Base-by-base conservation (phyloP, 768 basidiomycete species). In the Russula sp. region DNA sequence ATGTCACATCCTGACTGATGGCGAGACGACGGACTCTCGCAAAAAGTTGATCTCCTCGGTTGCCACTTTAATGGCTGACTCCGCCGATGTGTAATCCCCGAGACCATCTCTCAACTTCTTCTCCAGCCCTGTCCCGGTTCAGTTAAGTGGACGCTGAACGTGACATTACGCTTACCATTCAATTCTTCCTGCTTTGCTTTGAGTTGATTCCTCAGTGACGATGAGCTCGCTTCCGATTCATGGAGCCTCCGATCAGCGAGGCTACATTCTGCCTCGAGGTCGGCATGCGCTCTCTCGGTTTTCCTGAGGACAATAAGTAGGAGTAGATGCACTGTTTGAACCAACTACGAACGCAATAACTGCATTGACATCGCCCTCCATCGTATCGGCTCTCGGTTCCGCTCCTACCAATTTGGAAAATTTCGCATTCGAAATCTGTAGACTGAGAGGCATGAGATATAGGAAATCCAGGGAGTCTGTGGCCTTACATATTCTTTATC, bases 321-420 rank as follows among this genome's bases (percentile, higher is more conserved):
- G 22, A 49, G 32, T 40, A 35, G 16, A 18, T 22, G 59, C 16
- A 54, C 7, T 8, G 7, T 39, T 40, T 47, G 16, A 39, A 20
- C 22, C 1, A 34, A 54, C 34, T 16, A 78, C 83, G 71, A 57
- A 94, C 91, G 75, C 71, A 10, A 79, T 73, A 8, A 84, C 70
- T 18, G 79, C 77, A 27, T 87, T 85, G 6, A 91, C 78, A 60
- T 90, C 87, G 18, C 77, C 78, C 67, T 96, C 94, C 77, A 96
- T 88, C 1, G 79, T 84, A 9, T 85, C 85, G 1, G 78, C 75
- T 6, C 78, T 77, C 0, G 85, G 77, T 44, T 88, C 83, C 47
- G 74, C 75, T 14, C 85, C 86, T n/a, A 87, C 76, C 10, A 91
- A 71, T 63, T 86, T 84, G 44, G 79, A 82, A 69, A 86, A 88